Evolutionary conservation across 2,329 filamentous ascomycete genomes (phyloP).

Genomic region (Arthroderma uncinatum): DNA sequence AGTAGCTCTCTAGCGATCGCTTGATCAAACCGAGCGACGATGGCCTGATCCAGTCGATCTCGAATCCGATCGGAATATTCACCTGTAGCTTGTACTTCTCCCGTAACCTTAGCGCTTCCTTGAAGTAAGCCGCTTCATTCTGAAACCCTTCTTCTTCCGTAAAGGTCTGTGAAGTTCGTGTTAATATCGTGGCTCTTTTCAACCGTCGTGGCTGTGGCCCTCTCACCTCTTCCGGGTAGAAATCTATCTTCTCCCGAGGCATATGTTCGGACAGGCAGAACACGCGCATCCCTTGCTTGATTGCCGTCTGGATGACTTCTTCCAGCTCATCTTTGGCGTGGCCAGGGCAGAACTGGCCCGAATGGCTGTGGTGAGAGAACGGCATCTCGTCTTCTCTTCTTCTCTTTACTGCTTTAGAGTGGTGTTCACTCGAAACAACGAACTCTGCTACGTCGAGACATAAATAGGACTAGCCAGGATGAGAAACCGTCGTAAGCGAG

Average conservation of each 20-base stretch:
- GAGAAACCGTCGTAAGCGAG: too few species aligned
- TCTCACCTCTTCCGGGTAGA: constrained; percentile 80
- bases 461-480: neutral
- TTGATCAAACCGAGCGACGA: constrained; percentile 51
- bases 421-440: neutral
- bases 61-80: constrained; percentile 76
- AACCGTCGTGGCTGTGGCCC: constrained; percentile 19
- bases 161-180: neutral
- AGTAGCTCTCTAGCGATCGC: constrained; percentile 47
- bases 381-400: constrained; percentile 51
- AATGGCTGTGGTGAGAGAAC: constrained; percentile 96
- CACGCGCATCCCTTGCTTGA: constrained; percentile 64
- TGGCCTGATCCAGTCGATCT: constrained; percentile 81
- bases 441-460: neutral
- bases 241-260: constrained; percentile 65
- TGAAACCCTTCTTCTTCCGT: constrained; percentile 27
- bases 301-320: constrained; percentile 67
- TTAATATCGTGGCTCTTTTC: neutral
- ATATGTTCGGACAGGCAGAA: constrained; percentile 94
- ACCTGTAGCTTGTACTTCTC: constrained; percentile 59
- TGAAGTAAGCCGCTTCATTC: constrained; percentile 53
- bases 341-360: constrained; percentile 86
- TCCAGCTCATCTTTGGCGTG: constrained; percentile 82
- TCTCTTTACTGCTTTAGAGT: neutral
- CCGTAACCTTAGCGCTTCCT: constrained; percentile 63